Evolutionary conservation across 2,329 filamentous ascomycete species (phyloP).

Genomic region (Allantophomopsis cytisporea): DNA sequence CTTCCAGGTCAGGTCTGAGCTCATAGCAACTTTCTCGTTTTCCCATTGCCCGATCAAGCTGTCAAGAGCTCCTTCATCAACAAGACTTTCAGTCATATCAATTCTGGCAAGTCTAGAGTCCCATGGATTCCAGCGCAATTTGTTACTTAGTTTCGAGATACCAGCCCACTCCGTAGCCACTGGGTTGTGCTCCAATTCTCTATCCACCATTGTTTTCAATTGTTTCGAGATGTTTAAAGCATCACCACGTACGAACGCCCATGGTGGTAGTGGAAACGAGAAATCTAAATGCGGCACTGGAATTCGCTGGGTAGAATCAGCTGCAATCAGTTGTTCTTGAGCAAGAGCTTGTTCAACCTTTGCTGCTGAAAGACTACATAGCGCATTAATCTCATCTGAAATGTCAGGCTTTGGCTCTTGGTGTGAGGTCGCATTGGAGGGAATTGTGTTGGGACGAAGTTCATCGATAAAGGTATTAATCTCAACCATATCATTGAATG

Average conservation of each 20-base stretch:
- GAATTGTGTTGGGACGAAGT: constrained; percentile 6
- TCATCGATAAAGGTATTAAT: not conserved
- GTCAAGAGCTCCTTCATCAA: constrained; percentile 22
- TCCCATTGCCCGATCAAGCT: constrained; percentile 20
- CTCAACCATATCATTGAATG: constrained; percentile 14
- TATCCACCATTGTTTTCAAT: no score
- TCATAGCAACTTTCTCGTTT: constrained; percentile 19
- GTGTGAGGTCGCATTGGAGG: constrained; percentile 5
- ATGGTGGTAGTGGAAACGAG: constrained; percentile 26
- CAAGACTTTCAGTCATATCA: constrained; percentile 23
- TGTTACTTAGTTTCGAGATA: constrained; percentile 21
- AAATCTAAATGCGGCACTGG: constrained; percentile 32
- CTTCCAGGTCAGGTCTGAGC: constrained; percentile 30
- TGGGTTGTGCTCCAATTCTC: no score
- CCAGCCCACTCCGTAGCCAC: constrained; percentile 23
- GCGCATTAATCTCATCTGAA: constrained; percentile 1
- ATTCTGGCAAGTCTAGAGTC: constrained; percentile 17
- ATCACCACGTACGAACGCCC: constrained; percentile 18
- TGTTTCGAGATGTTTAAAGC: no score
- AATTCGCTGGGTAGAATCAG: constrained; percentile 26
- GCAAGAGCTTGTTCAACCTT: constrained; percentile 7
- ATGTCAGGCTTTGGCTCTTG: no score
- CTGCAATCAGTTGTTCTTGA: constrained; percentile 17
- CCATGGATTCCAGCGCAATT: constrained; percentile 33
- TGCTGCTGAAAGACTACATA: constrained; percentile 9